phyloP scores from a whole-genome alignment of 306 rosid species.

The Inga leiocalycina region DNA sequence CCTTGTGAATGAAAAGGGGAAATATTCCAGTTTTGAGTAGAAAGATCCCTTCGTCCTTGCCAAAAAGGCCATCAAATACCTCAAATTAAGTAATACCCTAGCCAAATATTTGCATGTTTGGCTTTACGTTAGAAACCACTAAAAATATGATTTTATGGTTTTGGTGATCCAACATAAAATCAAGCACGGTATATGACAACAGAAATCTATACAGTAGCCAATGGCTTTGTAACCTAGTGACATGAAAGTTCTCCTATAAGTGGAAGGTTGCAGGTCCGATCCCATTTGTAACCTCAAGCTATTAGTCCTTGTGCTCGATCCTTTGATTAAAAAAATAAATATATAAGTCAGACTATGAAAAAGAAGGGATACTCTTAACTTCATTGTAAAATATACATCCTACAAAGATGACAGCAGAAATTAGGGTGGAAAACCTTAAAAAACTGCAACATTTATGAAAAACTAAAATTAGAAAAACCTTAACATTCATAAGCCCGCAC shows the following conservation, averaged over 20 bases:
- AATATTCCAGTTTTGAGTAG: conserved; percentile 14
- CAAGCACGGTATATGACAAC: not conserved
- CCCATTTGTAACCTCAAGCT: too few species aligned
- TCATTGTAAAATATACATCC: not conserved
- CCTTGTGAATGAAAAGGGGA: not conserved
- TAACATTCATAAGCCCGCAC: not conserved
- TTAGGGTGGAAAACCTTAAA: not conserved
- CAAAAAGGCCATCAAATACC: conserved; percentile 10
- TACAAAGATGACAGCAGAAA: not conserved
- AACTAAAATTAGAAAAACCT: too few species aligned
- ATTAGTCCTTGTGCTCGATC: too few species aligned
- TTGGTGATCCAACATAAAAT: not conserved
- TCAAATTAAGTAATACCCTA: not conserved
- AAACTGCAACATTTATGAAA: not conserved
- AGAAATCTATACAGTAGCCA: too few species aligned
- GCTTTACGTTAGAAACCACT: not conserved
- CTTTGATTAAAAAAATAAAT: too few species aligned
- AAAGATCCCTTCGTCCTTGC: not conserved
- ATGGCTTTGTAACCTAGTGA: too few species aligned
- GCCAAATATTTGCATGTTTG: not conserved
- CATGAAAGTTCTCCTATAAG: too few species aligned
- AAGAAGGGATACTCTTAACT: not conserved
- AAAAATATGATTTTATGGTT: not conserved
- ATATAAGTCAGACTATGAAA: not conserved
- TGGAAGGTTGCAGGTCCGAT: too few species aligned